Percentiles rank a stretch among this genome's conserved stretches.
Evolutionary conservation across 441 rosid genomes (phyloP).

Genomic region (Flueggea neowawraea): DNA sequence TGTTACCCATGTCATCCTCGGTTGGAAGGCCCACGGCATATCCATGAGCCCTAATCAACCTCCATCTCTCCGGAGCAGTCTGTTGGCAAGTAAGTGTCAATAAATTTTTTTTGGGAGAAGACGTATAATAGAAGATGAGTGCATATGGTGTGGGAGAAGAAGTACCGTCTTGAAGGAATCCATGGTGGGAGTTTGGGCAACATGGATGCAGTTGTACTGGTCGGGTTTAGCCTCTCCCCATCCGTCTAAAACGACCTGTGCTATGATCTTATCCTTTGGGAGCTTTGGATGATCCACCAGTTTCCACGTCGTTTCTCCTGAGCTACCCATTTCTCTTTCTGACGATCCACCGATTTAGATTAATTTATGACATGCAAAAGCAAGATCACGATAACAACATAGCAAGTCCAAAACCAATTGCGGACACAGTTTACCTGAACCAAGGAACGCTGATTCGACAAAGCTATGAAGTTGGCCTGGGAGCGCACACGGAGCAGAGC

Average conservation of each 20-base stretch:
- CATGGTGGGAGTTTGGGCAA: slow-evolving; percentile 90
- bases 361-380: not conserved
- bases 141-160: not conserved
- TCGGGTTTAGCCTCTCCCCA: slow-evolving; percentile 96
- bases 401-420: not conserved
- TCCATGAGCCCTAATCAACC: slow-evolving; percentile 88
- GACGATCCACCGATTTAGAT: not conserved
- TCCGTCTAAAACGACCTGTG: slow-evolving; percentile 82
- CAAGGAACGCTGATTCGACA: not conserved
- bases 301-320: slow-evolving; percentile 43
- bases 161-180: slow-evolving; percentile 81
- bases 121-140: not conserved
- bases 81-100: slow-evolving; percentile 7
- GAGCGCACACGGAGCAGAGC: too few species aligned
- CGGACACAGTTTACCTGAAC: not conserved
- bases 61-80: slow-evolving; percentile 81
- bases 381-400: not conserved
- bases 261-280: slow-evolving; percentile 75
- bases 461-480: not conserved
- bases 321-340: slow-evolving; percentile 38
- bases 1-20: slow-evolving; percentile 99
- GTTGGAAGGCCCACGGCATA: slow-evolving; percentile 92
- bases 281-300: slow-evolving; percentile 82
- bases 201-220: slow-evolving; percentile 83
- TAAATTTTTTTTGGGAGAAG: not conserved